A percentile compares a stretch with the other conserved stretches of the same genome.
Conservation (phyloP, 2,329 filamentous ascomycete species). For the Sphaceloma murrayae region DNA sequence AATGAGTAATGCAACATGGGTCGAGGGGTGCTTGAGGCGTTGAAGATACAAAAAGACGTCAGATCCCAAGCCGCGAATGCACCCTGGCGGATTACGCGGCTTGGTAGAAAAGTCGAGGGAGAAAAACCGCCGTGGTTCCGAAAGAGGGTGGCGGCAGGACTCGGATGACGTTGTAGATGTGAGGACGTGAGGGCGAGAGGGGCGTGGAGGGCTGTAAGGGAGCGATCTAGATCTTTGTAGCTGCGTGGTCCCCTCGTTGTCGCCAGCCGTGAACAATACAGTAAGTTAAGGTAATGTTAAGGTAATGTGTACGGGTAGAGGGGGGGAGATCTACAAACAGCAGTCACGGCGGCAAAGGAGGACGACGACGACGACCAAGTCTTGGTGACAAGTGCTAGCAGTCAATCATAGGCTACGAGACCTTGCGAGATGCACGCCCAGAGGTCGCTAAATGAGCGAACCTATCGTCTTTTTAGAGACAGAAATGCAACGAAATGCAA, state of each 20-base stretch:
- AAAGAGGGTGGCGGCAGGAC: neutral
- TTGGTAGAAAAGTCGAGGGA: neutral
- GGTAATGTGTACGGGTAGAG: no score
- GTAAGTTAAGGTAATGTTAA: no score
- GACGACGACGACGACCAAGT: no score
- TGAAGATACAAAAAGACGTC: neutral
- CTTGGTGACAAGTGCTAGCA: no score
- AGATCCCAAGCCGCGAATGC: constrained; percentile 12
- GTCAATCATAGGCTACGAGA: no score
- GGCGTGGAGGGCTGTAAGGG: neutral
- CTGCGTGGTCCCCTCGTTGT: constrained; percentile 25
- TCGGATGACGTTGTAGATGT: constrained; percentile 7
- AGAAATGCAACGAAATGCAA: no score
- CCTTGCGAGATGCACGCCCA: no score
- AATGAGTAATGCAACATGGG: constrained; percentile 4
- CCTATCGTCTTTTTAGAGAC: no score
- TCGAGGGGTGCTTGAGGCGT: neutral
- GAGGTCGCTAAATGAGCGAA: no score
- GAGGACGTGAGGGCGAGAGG: neutral
- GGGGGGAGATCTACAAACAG: no score
- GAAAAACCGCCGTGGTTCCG: constrained; percentile 8
- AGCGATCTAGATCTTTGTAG: neutral
- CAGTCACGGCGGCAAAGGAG: no score
- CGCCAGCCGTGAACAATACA: constrained; percentile 30
- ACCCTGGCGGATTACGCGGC: constrained; percentile 12